Evolutionary conservation across 306 rosid species (phyloP).

Genomic region (Bauhinia variegata): DNA sequence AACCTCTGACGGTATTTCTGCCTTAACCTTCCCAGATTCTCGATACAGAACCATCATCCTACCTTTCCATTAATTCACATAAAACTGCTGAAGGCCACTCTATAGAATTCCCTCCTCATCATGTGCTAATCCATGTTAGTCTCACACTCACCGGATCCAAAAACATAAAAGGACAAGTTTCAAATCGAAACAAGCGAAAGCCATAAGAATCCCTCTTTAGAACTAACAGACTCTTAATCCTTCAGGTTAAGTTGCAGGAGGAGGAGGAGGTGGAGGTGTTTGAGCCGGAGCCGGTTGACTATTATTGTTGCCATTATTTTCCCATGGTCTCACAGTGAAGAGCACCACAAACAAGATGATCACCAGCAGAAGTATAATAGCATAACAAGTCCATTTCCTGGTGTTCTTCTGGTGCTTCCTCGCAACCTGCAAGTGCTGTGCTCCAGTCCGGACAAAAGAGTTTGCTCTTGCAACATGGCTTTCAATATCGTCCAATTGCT

Average conservation of each 20-base stretch:
- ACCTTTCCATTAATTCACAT: constrained; percentile 20
- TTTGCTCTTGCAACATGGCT: constrained; percentile 76
- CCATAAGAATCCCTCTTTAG: constrained; percentile 6
- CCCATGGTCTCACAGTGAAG: constrained; percentile 41
- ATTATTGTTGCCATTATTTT: constrained; percentile 16
- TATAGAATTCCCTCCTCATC: constrained; percentile 17
- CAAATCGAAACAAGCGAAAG: constrained; percentile 26
- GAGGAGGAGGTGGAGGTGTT: constrained; percentile 36
- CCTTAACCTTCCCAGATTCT: constrained; percentile 23
- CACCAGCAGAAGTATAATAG: constrained; percentile 59
- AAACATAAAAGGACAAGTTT: constrained; percentile 19
- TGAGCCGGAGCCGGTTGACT: constrained; percentile 41
- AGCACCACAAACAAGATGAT: constrained; percentile 66
- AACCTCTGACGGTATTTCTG: constrained; percentile 19
- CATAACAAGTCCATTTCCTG: constrained; percentile 80
- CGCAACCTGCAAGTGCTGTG: constrained; percentile 67
- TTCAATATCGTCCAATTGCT: constrained; percentile 88
- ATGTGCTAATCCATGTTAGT: constrained; percentile 27
- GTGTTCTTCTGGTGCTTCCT: constrained; percentile 74
- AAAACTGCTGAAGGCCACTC: constrained; percentile 21
- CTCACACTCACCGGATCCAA: constrained; percentile 25
- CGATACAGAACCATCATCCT: constrained; percentile 15
- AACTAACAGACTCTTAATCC: constrained; percentile 9
- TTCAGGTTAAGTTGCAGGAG: constrained; percentile 29
- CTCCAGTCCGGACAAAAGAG: constrained; percentile 69